phyloP scores from a whole-genome alignment of 768 basidiomycete genomes.

The Trametes cinnabarina region DNA sequence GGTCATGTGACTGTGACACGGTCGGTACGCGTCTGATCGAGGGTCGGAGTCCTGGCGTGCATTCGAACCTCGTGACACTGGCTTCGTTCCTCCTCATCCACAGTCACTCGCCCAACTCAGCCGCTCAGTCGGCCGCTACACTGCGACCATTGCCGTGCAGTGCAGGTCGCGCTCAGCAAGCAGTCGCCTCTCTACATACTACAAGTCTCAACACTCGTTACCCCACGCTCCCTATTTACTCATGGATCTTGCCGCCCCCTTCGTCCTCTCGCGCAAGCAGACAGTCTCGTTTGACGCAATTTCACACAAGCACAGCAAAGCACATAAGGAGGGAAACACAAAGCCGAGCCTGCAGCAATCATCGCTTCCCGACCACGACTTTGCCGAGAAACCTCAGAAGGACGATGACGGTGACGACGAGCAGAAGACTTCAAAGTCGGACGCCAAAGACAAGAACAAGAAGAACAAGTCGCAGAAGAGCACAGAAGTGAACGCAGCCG shows the following conservation, averaged over 20 bases:
- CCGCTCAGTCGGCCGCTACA: background rate
- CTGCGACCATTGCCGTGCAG: constrained; percentile 1
- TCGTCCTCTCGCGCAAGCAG: constrained; percentile 5
- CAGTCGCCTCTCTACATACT: background rate
- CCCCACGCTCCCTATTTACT: constrained; percentile 13
- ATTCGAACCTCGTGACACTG: background rate
- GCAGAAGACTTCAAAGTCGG: constrained; percentile 1
- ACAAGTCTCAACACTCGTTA: constrained; percentile 14
- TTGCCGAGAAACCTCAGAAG: constrained; percentile 11
- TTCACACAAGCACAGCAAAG: background rate
- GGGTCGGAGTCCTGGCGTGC: background rate
- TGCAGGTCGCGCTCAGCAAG: constrained; percentile 16
- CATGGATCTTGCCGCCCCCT: constrained; percentile 14
- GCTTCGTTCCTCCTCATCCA: background rate
- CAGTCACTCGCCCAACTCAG: background rate
- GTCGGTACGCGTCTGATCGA: background rate
- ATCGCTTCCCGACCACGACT: background rate
- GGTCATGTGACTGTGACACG: constrained; percentile 12
- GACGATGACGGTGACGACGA: constrained; percentile 1
- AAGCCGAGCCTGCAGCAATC: background rate
- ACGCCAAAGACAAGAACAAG: constrained; percentile 16
- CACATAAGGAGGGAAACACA: background rate
- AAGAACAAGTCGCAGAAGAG: constrained; percentile 6
- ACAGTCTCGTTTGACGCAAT: background rate
- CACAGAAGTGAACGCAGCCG: constrained; percentile 29